Percentiles rank a stretch among this genome's conserved stretches.
Conservation (phyloP, 1,284 basidiomycete species). For the Pseudozyma thailandica region DNA sequence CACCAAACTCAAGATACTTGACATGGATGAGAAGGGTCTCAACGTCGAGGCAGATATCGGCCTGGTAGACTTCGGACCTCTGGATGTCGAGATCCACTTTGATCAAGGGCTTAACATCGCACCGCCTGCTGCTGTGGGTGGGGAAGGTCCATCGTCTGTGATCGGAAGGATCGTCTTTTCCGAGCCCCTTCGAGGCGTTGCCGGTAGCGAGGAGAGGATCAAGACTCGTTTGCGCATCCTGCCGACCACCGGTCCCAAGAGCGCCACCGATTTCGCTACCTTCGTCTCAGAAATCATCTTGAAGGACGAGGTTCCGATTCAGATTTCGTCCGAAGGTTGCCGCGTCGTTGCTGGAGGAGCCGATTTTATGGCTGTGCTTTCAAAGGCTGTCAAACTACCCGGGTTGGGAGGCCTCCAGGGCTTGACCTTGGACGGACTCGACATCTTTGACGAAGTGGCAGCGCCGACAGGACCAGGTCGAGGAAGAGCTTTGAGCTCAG, state of each 20-base stretch:
- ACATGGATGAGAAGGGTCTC: constrained; percentile 56
- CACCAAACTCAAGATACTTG: constrained; percentile 42
- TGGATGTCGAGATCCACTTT: constrained; percentile 47
- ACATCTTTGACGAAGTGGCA: constrained; percentile 54
- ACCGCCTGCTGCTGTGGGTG: neutral
- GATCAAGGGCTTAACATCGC: constrained; percentile 39
- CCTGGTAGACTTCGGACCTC: constrained; percentile 53
- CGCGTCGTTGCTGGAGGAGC: constrained; percentile 49
- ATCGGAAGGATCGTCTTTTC: constrained; percentile 38
- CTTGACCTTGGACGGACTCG: constrained; percentile 38
- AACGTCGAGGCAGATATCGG: constrained; percentile 45
- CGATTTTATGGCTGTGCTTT: constrained; percentile 43
- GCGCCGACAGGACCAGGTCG: constrained; percentile 41
- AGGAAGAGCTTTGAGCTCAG: constrained; percentile 32
- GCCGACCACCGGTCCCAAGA: constrained; percentile 28
- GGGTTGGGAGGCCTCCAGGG: constrained; percentile 53
- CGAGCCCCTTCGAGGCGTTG: constrained; percentile 41
- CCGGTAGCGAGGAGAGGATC: constrained; percentile 26
- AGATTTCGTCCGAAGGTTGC: constrained; percentile 37
- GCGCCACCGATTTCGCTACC: constrained; percentile 39
- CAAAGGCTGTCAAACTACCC: constrained; percentile 46
- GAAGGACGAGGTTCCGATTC: constrained; percentile 21
- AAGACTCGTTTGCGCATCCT: constrained; percentile 36
- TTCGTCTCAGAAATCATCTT: constrained; percentile 50
- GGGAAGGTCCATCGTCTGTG: constrained; percentile 9